These are phyloP conservation scores for Coemansia erecta DNA, from an alignment of 192 early-diverging fungal genomes.

Conservation along the genomic window DNA sequence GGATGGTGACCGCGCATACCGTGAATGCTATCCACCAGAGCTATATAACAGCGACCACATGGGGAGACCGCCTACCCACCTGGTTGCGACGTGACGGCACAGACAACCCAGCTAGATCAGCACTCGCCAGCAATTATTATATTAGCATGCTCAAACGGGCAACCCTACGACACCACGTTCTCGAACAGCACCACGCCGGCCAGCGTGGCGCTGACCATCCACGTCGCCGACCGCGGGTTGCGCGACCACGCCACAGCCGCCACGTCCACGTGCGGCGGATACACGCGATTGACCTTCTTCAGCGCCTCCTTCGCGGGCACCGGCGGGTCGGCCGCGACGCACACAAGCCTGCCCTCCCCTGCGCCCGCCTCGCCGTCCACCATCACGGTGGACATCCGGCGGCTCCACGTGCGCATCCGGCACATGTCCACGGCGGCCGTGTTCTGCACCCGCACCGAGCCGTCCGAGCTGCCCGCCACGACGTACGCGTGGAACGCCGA, in stretches of 20 bases:
- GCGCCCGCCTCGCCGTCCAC: slow-evolving; percentile 5
- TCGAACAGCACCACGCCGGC: slow-evolving; percentile 36
- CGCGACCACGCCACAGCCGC: slow-evolving; percentile 37
- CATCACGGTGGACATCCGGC: slow-evolving; percentile 14
- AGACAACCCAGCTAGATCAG: too few relatives aligned
- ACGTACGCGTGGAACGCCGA: slow-evolving; percentile 33
- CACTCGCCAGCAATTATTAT: too few relatives aligned
- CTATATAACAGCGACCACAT: too few relatives aligned
- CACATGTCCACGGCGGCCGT: not conserved
- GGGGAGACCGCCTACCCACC: too few relatives aligned
- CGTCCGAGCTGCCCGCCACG: slow-evolving; percentile 10
- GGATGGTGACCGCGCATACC: too few relatives aligned
- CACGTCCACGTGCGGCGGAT: slow-evolving; percentile 26
- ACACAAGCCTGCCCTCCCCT: not conserved
- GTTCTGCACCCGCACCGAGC: slow-evolving; percentile 21
- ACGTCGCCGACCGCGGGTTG: slow-evolving; percentile 19
- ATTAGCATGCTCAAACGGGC: too few relatives aligned
- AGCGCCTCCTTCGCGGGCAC: not conserved
- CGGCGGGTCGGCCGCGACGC: not conserved
- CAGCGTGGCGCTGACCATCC: slow-evolving; percentile 33
- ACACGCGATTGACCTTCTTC: not conserved
- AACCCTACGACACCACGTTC: too few relatives aligned
- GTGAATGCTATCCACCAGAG: too few relatives aligned
- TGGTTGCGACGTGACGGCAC: too few relatives aligned
- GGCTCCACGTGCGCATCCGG: not conserved